Base-by-base conservation (phyloP, 2,329 filamentous ascomycete species). In the Septoria linicola region DNA sequence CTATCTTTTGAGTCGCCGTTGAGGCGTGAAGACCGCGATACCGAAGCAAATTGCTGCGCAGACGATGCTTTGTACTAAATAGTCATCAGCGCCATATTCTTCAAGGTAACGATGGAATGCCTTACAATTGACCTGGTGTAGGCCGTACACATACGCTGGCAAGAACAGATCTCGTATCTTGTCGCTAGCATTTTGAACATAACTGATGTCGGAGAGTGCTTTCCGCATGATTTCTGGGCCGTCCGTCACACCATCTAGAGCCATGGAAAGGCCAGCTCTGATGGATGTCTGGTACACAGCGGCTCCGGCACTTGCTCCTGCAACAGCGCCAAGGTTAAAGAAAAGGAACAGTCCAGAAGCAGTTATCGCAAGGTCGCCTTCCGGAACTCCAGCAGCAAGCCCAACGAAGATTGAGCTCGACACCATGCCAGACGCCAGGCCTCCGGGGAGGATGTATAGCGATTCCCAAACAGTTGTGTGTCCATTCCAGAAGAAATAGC, bases 401-500 rank as follows among this genome's bases (percentile, higher is more conserved):
- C 70, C 72, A 8, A 81, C 71, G 54, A 81, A 81, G 0, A 72
- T 66, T 0, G 76, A 70, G 0, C 73, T 72, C 1, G 68, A 64
- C 0, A 73, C 68, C 27, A 78, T 70, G 0, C 78, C 78, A 0
- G 73, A 73, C 0, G 77, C 79, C 45, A 82, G 71, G 0, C 80
- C 79, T 1, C 79, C 70, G 0, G 82, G 81, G 4, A 61, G 32
- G 10, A 48, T 52, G 8, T 51, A 51, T 8, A 60, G 21, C n/a
- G 54, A 47, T 10, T 49, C 50, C 0, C 85, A 62, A 58, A 75
- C 73, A 6, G 74, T 75, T 0, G 81, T 85, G 25, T 80, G 55
- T 0, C 82, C 83, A 8, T 79, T 73, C 84, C 84, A 87, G 17
- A 76, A 70, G 1, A 81, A 52, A 6, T 72, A 66, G 3, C 85